phyloP scores from a whole-genome alignment of 2,329 filamentous ascomycete species.

The Aspergillus sp. region DNA sequence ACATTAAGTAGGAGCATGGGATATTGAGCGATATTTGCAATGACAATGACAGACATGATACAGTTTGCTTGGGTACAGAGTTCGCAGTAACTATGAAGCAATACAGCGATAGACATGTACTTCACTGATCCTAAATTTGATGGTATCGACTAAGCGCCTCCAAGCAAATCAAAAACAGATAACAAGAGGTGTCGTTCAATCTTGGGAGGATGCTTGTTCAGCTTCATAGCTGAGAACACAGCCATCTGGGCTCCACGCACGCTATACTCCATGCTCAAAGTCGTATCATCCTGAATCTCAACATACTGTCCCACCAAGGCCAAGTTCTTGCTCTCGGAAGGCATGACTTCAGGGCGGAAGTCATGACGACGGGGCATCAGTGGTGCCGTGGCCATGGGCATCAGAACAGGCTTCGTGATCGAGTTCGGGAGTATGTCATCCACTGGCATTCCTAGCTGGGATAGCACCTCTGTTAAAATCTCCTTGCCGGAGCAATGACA shows the following conservation, averaged over 20 bases:
- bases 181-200: not conserved
- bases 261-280: constrained; percentile 45
- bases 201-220: constrained; percentile 7
- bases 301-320: constrained; percentile 47
- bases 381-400: constrained; percentile 44
- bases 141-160: not conserved
- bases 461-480: constrained; percentile 40
- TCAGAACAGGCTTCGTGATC: constrained; percentile 39
- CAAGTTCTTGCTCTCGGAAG: constrained; percentile 38
- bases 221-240: constrained; percentile 28
- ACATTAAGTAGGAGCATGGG: too few species aligned
- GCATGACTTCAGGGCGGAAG: constrained; percentile 42
- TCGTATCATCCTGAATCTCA: constrained; percentile 41
- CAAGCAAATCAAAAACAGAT: not conserved
- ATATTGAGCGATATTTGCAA: too few species aligned
- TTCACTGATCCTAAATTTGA: too few species aligned
- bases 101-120: too few species aligned
- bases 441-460: constrained; percentile 36
- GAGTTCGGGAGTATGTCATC: constrained; percentile 29
- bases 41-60: too few species aligned
- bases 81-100: too few species aligned
- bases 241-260: constrained; percentile 38
- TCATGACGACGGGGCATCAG: constrained; percentile 37
- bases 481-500: constrained; percentile 42
- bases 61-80: too few species aligned